phyloP scores from a whole-genome alignment of 2,329 filamentous ascomycete species.

The Catunica adiposa region DNA sequence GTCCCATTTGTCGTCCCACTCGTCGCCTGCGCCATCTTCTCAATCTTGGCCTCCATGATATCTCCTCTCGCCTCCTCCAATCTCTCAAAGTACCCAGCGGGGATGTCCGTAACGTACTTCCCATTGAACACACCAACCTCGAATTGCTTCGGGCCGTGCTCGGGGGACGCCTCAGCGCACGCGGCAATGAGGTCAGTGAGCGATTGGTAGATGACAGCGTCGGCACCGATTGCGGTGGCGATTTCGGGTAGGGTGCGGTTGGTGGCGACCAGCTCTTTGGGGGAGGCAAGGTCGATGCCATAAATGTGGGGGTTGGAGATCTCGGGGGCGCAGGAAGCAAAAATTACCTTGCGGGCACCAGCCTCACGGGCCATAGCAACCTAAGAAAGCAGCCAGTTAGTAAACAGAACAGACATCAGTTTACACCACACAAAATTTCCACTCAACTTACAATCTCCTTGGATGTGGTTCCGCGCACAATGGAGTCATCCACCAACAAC shows the following conservation, averaged over 20 bases:
- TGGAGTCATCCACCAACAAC: slow-evolving; percentile 73
- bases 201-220: slow-evolving; percentile 39
- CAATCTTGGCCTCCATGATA: slow-evolving; percentile 23
- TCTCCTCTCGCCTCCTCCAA: slow-evolving; percentile 56
- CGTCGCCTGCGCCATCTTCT: slow-evolving; percentile 5
- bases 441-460: slow-evolving; percentile 26
- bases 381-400: slow-evolving; percentile 14
- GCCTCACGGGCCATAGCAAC: slow-evolving; percentile 63
- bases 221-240: slow-evolving; percentile 26
- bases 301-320: slow-evolving; percentile 72
- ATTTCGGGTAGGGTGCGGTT: slow-evolving; percentile 26
- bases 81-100: slow-evolving; percentile 67
- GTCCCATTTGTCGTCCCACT: slow-evolving; percentile 3
- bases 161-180: slow-evolving; percentile 47
- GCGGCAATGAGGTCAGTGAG: slow-evolving; percentile 66
- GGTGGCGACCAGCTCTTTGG: slow-evolving; percentile 27
- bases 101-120: slow-evolving; percentile 66
- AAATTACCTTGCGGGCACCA: slow-evolving; percentile 65
- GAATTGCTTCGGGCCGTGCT: slow-evolving; percentile 48
- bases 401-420: not conserved
- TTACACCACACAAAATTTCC: not conserved
- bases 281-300: slow-evolving; percentile 32
- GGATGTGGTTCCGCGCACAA: slow-evolving; percentile 70
- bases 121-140: slow-evolving; percentile 89
- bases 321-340: slow-evolving; percentile 66